Evolutionary conservation across 345 rosid species (phyloP), one percentile per base, ranked within the genome.

Genomic region (Psidium friedrichsthalianum): DNA sequence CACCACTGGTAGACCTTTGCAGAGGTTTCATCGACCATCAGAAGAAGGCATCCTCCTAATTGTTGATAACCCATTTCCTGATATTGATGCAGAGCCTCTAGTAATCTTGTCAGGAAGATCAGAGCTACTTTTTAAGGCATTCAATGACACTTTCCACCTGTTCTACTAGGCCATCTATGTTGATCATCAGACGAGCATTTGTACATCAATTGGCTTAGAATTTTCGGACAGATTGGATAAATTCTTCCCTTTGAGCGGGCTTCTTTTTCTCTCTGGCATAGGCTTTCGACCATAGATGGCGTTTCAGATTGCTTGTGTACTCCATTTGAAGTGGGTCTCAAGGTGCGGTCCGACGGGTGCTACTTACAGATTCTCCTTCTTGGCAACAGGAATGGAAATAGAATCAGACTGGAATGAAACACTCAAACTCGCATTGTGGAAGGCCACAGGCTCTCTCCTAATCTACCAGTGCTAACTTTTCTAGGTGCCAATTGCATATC

Each of bases 371-470:
- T 92, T 96, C 91, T 94, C 99, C 92, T 92, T 98, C 93, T 94
- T 96, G 83, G 94, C 91, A 80, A 92, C 90, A 55, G 98, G 96
- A 91, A 95, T 89, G 21, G 99, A 96, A 90, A 93, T 93, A 36
- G 88, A 86, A 93, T 95, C 99, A 0, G 97, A 95, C 93, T 97
- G 99, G 92, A 97, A 95, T 11, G 99, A 94, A 85, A 93, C 98
- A 82, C 93, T 97, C 85, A 96, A 98, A 90, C 98, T 97, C 99
- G 92, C 98, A 97, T 97, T 20, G 99, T 97, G 82, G 99, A 97
- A 87, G 99, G 99, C 99, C 99, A 97, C 91, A 97, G 91, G 87
- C 98, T 89, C 89, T 97, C 99, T 10, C 96, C 95, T 88, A 95
- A 88, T 85, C 95, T 91, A 61, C 95, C 94, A 24, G 89, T 86